Conservation (phyloP, 371 early-diverging fungal genomes). For the Umbelopsis sp. region DNA sequence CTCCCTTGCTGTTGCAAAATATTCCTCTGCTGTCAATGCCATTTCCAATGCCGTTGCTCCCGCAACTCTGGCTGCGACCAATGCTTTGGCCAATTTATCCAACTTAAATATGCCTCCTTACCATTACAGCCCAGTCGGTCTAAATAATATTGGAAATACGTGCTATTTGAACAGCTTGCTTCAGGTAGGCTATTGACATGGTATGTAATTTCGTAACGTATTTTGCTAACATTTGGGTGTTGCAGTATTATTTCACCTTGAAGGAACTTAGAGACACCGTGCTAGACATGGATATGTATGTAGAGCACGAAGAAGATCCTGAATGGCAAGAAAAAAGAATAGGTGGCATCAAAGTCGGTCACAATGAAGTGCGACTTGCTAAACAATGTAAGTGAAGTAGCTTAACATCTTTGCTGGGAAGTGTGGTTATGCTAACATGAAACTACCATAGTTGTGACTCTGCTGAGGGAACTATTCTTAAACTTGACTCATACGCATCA, state of each 20-base stretch:
- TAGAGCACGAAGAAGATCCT: conserved; percentile 52
- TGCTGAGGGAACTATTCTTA: conserved; percentile 45
- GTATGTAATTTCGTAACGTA: not conserved
- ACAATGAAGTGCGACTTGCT: conserved; percentile 49
- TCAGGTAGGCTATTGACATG: conserved; percentile 42
- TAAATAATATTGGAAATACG: conserved; percentile 89
- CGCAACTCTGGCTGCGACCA: conserved; percentile 19
- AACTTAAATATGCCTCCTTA: not conserved
- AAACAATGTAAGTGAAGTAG: conserved; percentile 45
- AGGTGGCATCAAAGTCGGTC: conserved; percentile 65
- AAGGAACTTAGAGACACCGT: conserved; percentile 66
- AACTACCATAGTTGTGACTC: conserved; percentile 39
- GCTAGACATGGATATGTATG: conserved; percentile 50
- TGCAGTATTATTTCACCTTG: conserved; percentile 79
- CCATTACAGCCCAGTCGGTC: conserved; percentile 64
- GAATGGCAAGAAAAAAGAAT: conserved; percentile 54
- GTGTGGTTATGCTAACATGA: not conserved
- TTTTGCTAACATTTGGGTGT: not conserved
- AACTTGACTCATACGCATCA: conserved; percentile 39
- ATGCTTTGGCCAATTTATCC: conserved; percentile 9
- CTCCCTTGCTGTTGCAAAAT: conserved; percentile 1
- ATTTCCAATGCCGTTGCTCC: not conserved
- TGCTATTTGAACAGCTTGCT: conserved; percentile 88
- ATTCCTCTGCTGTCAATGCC: conserved; percentile 11
- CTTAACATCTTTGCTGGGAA: not conserved